Evolutionary conservation across 805 yeast species (phyloP).

Genomic region (Brettanomyces sp.): DNA sequence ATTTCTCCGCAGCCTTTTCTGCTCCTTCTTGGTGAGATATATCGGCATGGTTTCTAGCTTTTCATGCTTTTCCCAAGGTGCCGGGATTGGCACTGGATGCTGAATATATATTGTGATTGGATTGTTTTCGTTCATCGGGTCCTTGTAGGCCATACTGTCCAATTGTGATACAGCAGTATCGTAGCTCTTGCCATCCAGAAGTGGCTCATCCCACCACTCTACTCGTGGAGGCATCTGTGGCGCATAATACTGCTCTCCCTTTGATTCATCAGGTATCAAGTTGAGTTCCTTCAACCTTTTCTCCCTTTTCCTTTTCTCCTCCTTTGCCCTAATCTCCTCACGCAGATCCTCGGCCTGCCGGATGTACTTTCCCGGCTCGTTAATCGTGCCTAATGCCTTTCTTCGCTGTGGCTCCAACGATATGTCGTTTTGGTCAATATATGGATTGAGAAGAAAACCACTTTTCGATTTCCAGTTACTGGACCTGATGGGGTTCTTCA

Average conservation of each 20-base stretch:
- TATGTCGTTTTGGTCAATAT: constrained; percentile 22
- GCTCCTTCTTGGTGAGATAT: constrained; percentile 67
- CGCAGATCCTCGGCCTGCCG: constrained; percentile 45
- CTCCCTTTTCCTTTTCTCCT: constrained; percentile 22
- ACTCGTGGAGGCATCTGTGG: constrained; percentile 46
- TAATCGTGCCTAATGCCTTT: constrained; percentile 38
- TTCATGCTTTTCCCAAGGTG: constrained; percentile 45
- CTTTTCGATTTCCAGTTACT: constrained; percentile 13
- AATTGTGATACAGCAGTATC: constrained; percentile 23
- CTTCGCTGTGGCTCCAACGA: constrained; percentile 11
- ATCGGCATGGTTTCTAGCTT: constrained; percentile 22
- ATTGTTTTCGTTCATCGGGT: constrained; percentile 26
- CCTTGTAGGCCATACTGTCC: constrained; percentile 24
- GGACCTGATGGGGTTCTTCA: constrained; percentile 17
- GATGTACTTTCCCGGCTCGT: constrained; percentile 55
- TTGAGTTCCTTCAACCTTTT: constrained; percentile 29
- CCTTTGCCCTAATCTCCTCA: constrained; percentile 26
- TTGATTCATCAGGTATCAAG: constrained; percentile 37
- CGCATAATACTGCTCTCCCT: constrained; percentile 50
- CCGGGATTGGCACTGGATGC: constrained; percentile 64
- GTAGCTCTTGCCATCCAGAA: constrained; percentile 31
- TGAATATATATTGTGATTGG: constrained; percentile 67
- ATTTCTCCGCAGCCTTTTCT: constrained; percentile 62
- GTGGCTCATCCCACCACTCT: constrained; percentile 88
- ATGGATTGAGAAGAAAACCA: constrained; percentile 25